Conservation (phyloP, 768 basidiomycete genomes). For the Termitomyces sp. region DNA sequence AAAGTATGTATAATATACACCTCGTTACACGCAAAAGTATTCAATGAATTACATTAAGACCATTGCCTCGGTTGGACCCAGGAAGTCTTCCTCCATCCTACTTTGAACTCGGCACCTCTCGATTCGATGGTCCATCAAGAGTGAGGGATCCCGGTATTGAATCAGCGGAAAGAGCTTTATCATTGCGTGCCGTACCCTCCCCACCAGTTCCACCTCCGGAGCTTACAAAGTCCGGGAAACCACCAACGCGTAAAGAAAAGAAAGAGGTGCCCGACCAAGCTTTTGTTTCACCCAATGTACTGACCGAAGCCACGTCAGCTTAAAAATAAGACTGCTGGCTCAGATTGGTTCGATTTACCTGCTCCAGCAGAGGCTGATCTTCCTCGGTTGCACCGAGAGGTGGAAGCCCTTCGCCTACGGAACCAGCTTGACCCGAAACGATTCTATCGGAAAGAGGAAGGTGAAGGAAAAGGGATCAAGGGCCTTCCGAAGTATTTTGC, state of each 20-base stretch:
- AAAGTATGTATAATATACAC: constrained; percentile 26
- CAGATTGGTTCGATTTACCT: constrained; percentile 86
- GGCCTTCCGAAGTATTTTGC: constrained; percentile 87
- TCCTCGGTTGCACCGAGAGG: constrained; percentile 77
- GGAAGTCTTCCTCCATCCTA: constrained; percentile 63
- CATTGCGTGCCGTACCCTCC: constrained; percentile 46
- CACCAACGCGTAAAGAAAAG: constrained; percentile 67
- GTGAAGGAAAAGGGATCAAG: constrained; percentile 81
- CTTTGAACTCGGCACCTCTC: constrained; percentile 47
- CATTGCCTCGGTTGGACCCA: constrained; percentile 63
- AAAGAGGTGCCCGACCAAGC: constrained; percentile 50
- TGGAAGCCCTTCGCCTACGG: constrained; percentile 80
- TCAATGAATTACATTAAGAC: constrained; percentile 28
- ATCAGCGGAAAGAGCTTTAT: constrained; percentile 46
- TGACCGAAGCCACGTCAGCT: constrained; percentile 39
- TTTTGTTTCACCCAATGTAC: not conserved
- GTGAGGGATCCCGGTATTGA: constrained; percentile 64
- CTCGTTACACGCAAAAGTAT: not conserved
- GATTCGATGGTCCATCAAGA: constrained; percentile 39
- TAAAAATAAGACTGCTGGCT: constrained; percentile 69
- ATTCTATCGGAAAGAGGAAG: constrained; percentile 85
- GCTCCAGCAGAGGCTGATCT: constrained; percentile 78
- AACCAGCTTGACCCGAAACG: constrained; percentile 91
- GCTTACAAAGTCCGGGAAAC: constrained; percentile 57
- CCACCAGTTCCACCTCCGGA: constrained; percentile 63